Percentiles rank a stretch among this genome's conserved stretches.
phyloP scores from a whole-genome alignment of 768 basidiomycete species.

The Xerocomellus chrysenteron region DNA sequence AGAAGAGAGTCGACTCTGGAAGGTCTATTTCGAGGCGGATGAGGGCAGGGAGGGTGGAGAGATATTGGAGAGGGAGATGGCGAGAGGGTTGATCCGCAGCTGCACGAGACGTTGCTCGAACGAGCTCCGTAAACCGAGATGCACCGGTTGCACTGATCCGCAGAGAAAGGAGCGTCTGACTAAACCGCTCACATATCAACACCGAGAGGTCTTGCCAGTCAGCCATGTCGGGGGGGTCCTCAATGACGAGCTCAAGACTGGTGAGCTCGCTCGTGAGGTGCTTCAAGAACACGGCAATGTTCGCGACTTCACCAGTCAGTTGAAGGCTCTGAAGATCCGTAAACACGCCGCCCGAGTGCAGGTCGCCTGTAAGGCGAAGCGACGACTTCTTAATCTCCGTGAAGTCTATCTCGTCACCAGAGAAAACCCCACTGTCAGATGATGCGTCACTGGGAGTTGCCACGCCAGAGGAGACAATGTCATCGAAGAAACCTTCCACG shows the following conservation, averaged over 20 bases:
- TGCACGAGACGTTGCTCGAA: constrained; percentile 68
- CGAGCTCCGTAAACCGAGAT: constrained; percentile 78
- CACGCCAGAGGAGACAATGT: constrained; percentile 64
- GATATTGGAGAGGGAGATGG: constrained; percentile 59
- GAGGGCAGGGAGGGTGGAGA: constrained; percentile 54
- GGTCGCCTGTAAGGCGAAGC: constrained; percentile 61
- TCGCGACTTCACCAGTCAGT: constrained; percentile 67
- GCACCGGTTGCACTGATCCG: constrained; percentile 65
- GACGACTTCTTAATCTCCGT: constrained; percentile 71
- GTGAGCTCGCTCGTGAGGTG: constrained; percentile 64
- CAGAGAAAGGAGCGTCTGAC: constrained; percentile 56
- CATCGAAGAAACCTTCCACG: constrained; percentile 81
- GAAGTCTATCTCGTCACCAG: constrained; percentile 75
- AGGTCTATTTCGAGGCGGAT: constrained; percentile 73
- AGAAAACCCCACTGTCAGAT: constrained; percentile 77
- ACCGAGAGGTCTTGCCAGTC: constrained; percentile 75
- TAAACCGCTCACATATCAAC: constrained; percentile 62
- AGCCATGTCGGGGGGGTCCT: constrained; percentile 70
- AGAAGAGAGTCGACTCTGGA: constrained; percentile 70
- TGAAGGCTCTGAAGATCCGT: constrained; percentile 56
- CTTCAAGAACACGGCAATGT: constrained; percentile 69
- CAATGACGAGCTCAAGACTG: constrained; percentile 73
- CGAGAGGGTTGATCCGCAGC: constrained; percentile 53
- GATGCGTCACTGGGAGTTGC: constrained; percentile 70
- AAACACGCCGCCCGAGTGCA: constrained; percentile 57